Evolutionary conservation across 2,329 filamentous ascomycete genomes (phyloP).

Genomic region (Stagonosporopsis chrysanthemi): DNA sequence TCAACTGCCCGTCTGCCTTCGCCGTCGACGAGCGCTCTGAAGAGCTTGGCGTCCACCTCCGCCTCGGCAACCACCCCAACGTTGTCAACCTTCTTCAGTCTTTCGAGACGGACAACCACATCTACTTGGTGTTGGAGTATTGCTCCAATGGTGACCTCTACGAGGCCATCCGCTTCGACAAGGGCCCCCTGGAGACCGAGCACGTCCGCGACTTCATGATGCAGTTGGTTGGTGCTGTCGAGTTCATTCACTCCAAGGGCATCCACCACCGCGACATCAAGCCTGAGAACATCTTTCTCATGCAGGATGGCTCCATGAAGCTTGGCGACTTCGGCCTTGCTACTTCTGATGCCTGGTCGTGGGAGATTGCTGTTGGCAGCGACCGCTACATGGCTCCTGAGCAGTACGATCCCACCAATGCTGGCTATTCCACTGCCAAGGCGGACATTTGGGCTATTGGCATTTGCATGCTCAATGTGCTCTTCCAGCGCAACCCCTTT

Average conservation of each 20-base stretch:
- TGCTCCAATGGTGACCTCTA: conserved; percentile 96
- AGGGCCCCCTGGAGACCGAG: conserved; percentile 90
- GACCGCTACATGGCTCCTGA: conserved; percentile 99
- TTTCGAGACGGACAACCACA: conserved; percentile 89
- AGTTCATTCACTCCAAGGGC: conserved; percentile 88
- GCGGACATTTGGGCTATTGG: conserved; percentile 98
- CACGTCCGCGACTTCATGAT: conserved; percentile 98
- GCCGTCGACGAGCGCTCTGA: conserved; percentile 83
- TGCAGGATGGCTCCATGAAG: conserved; percentile 87
- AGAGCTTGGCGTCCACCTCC: conserved; percentile 80
- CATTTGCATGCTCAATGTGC: conserved; percentile 92
- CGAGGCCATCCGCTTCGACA: conserved; percentile 89
- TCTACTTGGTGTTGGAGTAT: conserved; percentile 93
- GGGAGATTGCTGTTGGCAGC: conserved; percentile 92
- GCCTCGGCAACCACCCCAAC: conserved; percentile 81
- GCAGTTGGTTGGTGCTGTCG: conserved; percentile 86
- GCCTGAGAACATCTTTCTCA: conserved; percentile 98
- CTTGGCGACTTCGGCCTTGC: conserved; percentile 95
- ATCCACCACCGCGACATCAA: conserved; percentile 99
- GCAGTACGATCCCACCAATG: conserved; percentile 88
- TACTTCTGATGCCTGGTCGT: conserved; percentile 87
- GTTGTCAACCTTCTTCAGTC: conserved; percentile 91
- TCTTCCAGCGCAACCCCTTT: conserved; percentile 97
- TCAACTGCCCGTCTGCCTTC: conserved; percentile 68
- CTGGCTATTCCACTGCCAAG: conserved; percentile 89